Evolutionary conservation across 2,329 filamentous ascomycete genomes (phyloP).

Genomic region (Pseudogymnoascus sp.): DNA sequence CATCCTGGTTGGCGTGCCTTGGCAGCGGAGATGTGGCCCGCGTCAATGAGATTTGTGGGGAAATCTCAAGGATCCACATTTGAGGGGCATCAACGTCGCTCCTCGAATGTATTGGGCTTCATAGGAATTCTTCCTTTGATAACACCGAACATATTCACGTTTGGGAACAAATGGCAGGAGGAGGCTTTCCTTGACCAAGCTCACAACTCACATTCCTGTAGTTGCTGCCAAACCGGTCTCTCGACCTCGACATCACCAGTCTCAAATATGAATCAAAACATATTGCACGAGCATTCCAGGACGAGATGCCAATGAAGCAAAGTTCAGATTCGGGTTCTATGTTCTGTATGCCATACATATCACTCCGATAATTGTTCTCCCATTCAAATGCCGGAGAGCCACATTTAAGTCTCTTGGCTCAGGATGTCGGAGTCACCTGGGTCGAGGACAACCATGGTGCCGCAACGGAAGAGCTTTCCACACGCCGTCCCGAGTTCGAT

Average conservation of each 20-base stretch:
- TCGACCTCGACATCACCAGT: neutral
- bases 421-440: constrained; percentile 98
- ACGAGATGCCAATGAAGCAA: neutral
- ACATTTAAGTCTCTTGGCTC: constrained; percentile 54
- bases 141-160: neutral
- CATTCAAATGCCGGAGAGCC: neutral
- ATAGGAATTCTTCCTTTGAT: neutral
- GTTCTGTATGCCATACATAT: neutral
- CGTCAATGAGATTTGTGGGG: neutral
- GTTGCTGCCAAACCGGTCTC: neutral
- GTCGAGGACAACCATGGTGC: constrained; percentile 94
- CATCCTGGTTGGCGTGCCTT: constrained; percentile 2
- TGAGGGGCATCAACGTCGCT: neutral
- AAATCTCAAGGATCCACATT: neutral
- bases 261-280: neutral
- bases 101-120: neutral
- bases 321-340: neutral
- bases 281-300: neutral
- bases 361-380: neutral
- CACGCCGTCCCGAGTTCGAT: constrained; percentile 97
- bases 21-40: neutral
- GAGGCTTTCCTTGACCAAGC: neutral
- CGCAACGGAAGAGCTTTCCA: constrained; percentile 98
- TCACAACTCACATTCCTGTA: neutral
- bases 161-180: neutral